Percentiles rank a stretch among this genome's conserved stretches.
These are phyloP conservation scores for Wickerhamomyces canadensis DNA, from an alignment of 805 yeast genomes.

Conservation along the genomic window DNA sequence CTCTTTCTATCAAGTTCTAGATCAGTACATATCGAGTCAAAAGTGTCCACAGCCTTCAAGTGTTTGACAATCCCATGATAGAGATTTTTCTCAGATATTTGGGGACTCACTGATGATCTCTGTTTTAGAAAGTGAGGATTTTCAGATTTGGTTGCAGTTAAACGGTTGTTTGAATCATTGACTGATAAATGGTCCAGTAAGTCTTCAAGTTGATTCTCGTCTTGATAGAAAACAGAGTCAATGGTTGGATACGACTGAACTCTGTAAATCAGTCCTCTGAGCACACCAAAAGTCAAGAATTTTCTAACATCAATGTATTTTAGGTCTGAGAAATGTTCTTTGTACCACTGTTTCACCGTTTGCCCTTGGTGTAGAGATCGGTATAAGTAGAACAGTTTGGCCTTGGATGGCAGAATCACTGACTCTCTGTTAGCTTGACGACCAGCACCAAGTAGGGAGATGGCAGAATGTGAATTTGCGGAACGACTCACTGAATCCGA, in stretches of 20 bases:
- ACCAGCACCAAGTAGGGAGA: slow-evolving; percentile 11
- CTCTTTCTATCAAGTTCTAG: slow-evolving; percentile 50
- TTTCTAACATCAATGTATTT: slow-evolving; percentile 73
- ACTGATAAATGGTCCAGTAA: slow-evolving; percentile 7
- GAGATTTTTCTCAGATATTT: slow-evolving; percentile 6
- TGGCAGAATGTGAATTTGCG: slow-evolving; percentile 6
- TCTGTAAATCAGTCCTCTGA: slow-evolving; percentile 76
- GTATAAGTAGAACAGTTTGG: slow-evolving; percentile 67
- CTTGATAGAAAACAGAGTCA: slow-evolving; percentile 15
- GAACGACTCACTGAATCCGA: slow-evolving; percentile 3
- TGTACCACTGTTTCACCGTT: slow-evolving; percentile 76
- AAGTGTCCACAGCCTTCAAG: slow-evolving; percentile 45
- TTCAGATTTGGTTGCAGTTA: no score
- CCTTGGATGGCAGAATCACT: slow-evolving; percentile 49
- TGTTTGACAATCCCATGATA: slow-evolving; percentile 26
- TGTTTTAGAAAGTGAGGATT: neutral
- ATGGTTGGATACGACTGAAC: slow-evolving; percentile 64
- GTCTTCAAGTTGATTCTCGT: slow-evolving; percentile 13
- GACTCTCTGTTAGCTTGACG: slow-evolving; percentile 6
- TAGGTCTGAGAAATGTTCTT: slow-evolving; percentile 53
- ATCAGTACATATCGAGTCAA: slow-evolving; percentile 69
- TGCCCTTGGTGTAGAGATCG: slow-evolving; percentile 74
- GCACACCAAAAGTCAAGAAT: slow-evolving; percentile 80
- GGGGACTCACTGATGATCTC: neutral
- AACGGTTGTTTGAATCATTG: neutral